phyloP scores from a whole-genome alignment of 2,329 filamentous ascomycete species.

The Didymellaceae sp. region DNA sequence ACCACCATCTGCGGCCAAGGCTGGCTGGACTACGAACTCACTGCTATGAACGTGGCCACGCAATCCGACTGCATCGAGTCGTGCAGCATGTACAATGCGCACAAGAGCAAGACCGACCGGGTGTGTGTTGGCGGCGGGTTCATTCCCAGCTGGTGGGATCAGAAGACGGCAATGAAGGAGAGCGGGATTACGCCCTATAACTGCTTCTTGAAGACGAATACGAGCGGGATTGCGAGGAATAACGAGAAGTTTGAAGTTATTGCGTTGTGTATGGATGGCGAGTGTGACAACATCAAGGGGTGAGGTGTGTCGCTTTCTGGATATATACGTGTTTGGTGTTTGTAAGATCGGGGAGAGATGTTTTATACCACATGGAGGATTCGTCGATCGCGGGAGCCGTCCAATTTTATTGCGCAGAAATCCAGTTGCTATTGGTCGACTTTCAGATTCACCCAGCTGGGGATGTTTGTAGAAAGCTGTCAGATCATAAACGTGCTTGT shows the following conservation, averaged over 20 bases:
- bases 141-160: conserved; percentile 16
- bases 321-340: too few species aligned
- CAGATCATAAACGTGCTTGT: too few species aligned
- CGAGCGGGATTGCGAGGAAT: conserved; percentile 8
- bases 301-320: too few species aligned
- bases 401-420: too few species aligned
- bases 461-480: too few species aligned
- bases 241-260: conserved; percentile 10
- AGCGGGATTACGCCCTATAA: conserved; percentile 10
- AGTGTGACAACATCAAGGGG: neutral
- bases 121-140: conserved; percentile 14
- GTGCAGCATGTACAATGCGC: conserved; percentile 14
- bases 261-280: conserved; percentile 2
- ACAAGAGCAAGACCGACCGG: neutral
- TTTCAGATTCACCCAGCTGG: too few species aligned
- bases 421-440: too few species aligned
- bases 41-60: neutral
- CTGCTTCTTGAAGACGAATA: conserved; percentile 15
- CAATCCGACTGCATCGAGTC: conserved; percentile 18
- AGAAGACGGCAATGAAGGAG: conserved; percentile 6
- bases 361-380: too few species aligned
- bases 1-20: conserved; percentile 7
- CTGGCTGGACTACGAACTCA: neutral
- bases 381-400: too few species aligned
- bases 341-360: too few species aligned